phyloP scores from a whole-genome alignment of 495 filamentous ascomycete genomes.

The Saxophila tyrrhenica region DNA sequence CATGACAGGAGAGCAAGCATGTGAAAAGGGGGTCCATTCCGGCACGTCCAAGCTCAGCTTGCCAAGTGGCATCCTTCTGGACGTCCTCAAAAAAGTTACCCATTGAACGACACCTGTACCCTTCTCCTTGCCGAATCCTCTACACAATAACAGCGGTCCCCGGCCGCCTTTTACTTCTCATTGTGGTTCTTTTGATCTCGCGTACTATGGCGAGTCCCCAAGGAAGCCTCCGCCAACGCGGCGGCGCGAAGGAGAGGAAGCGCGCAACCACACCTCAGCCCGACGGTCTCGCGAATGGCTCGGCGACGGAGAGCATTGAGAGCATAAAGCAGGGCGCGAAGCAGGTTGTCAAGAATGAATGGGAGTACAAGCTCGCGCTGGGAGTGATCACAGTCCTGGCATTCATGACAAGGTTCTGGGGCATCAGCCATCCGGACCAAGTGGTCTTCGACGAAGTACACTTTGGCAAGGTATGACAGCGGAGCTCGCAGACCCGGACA shows the following conservation, averaged over 20 bases:
- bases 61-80: neutral
- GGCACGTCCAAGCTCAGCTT: no score
- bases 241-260: slow-evolving; percentile 24
- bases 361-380: slow-evolving; percentile 77
- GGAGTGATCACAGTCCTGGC: slow-evolving; percentile 67
- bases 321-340: slow-evolving; percentile 20
- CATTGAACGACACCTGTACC: neutral
- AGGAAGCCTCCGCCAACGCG: slow-evolving; percentile 25
- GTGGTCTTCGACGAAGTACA: slow-evolving; percentile 99
- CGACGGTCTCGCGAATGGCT: slow-evolving; percentile 13
- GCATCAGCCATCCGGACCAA: slow-evolving; percentile 85
- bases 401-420: slow-evolving; percentile 88
- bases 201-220: slow-evolving; percentile 23
- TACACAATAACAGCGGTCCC: no score
- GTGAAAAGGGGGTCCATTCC: neutral
- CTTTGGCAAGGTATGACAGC: slow-evolving; percentile 79
- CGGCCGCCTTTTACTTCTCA: no score
- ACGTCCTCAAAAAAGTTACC: neutral
- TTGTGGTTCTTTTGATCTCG: neutral
- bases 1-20: no score
- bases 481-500: neutral
- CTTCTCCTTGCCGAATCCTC: no score
- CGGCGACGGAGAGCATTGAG: slow-evolving; percentile 13
- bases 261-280: slow-evolving; percentile 22
- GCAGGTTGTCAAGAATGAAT: slow-evolving; percentile 41